Evolutionary conservation across 805 yeast species (phyloP), one percentile per base, ranked within the genome.

Genomic region (Lachancea quebecensis): DNA sequence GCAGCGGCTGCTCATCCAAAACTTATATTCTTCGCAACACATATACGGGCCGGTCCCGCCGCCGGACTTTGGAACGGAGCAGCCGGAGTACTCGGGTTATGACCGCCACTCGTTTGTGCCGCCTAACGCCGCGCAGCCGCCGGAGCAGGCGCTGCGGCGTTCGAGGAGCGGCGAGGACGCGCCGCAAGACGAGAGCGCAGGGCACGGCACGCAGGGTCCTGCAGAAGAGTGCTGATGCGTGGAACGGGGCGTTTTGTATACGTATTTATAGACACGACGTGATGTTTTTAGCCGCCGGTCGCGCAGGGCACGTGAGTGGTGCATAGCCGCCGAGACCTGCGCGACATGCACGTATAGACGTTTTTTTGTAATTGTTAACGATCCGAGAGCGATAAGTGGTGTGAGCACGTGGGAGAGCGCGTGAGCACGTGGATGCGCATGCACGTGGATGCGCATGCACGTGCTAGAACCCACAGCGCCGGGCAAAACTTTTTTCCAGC

Each of bases 1-100:
- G 40, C 66, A 61, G 48, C 52, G 62, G 35, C 50, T 48, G 31
- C 43, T 60, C 35, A 61, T 61, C 25, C 58, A 53, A 10, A 50
- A 48, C 27, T 32, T 53, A 17, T 51, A 47, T 36, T 21, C 42
- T 36, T 21, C 42, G n/a, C 36, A 14, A 32, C 46, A 35, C 17
- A 21, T 15, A 34, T 43, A 35, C 21, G 39, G 39, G 6, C 17
- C 44, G 16, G 31, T 39, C 8, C 21, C 44, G 18, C 2, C 44
- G 11, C 17, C 35, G 10, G 44, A 35, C 28, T 12, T 17, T 2
- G 44, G 21, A 21, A 25, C 37, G 10, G 43, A 40, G 11, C 37
- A 40, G 21, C 38, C 34, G 21, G 33, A 40, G 10, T 40, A 12
- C 33, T 18, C 37, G n/a, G 37, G 38, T 10, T 40, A 33, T 33